phyloP scores from a whole-genome alignment of 1,284 basidiomycete genomes.

The Marasmius sp. region DNA sequence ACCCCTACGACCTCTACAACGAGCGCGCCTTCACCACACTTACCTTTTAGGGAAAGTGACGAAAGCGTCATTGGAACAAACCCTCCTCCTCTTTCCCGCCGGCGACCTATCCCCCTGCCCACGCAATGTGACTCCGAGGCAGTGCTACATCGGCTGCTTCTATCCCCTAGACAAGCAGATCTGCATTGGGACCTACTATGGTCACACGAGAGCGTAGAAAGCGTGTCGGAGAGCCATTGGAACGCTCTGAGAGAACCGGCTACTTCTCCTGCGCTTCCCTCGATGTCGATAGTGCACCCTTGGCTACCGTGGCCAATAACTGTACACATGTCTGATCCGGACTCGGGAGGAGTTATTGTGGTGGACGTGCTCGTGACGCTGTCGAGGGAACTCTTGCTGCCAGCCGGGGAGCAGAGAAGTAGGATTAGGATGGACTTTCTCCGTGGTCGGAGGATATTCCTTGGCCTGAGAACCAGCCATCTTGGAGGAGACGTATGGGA shows the following conservation, averaged over 20 bases:
- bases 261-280: not conserved
- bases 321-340: not conserved
- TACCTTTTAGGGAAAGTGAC: too few relatives aligned
- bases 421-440: not conserved
- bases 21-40: too few relatives aligned
- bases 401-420: not conserved
- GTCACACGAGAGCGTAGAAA: not conserved
- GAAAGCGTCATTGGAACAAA: too few relatives aligned
- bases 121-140: not conserved
- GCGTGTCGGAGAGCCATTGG: not conserved
- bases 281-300: not conserved
- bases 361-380: not conserved
- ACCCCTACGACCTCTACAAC: too few relatives aligned
- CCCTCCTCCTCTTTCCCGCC: not conserved
- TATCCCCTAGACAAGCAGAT: not conserved
- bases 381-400: not conserved
- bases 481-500: not conserved
- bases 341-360: not conserved
- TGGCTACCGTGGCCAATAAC: constrained; percentile 2
- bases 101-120: not conserved
- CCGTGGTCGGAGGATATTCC: not conserved
- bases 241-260: not conserved
- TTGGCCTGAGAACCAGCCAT: not conserved
- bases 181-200: not conserved
- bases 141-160: not conserved